Base-by-base conservation (phyloP, 148 eudicot species). In the Nepenthes mirabilis region DNA sequence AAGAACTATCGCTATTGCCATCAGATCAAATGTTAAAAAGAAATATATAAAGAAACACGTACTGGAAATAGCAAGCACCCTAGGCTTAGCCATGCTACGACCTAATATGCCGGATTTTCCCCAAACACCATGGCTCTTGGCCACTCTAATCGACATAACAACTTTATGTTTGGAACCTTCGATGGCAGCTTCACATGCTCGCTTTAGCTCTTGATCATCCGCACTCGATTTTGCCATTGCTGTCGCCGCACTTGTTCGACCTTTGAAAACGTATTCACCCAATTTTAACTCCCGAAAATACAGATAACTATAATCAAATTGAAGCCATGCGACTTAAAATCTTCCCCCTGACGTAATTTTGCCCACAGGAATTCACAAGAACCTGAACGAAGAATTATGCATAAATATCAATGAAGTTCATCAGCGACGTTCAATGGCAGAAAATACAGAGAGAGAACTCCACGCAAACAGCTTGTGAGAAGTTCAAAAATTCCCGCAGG, bases 181-280 rank as follows among this genome's bases (percentile, higher is more conserved):
- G 36, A 93, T 83, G 62, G 98, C 95, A 11, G 89, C 75, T 70
- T 83, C 88, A 60, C 96, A 93, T 0, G 95, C 88, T 63, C 90
- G 83, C 52, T 84, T 71, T 1, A 93, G 79, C 71, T 93, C 89
- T 10, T 34, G 69, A 50, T 93, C 98, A 51, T 88, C 96, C 2
- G 96, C 96, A 71, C 96, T 83, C 6, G 98, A 93, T 73, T 83
- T 86, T 64, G 98, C 95, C 98, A 93, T 93, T 65, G 36, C 14
- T 52, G 65, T 13, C 34, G 64, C n/a, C 55, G 23, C 23, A 23
- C 23, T 23, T 23, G 23, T 23, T 23, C 23, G 23, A 23, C 23
- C 23, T 23, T 23, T 23, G 23, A 23, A 23, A 23, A 23, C 23
- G 23, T 23, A 23, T 23, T 23, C 23, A 23, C 23, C 23, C 23